These are phyloP conservation scores for Nitzschia inconspicua DNA, from an alignment of 108 stramenopile species.

Conservation along the genomic window DNA sequence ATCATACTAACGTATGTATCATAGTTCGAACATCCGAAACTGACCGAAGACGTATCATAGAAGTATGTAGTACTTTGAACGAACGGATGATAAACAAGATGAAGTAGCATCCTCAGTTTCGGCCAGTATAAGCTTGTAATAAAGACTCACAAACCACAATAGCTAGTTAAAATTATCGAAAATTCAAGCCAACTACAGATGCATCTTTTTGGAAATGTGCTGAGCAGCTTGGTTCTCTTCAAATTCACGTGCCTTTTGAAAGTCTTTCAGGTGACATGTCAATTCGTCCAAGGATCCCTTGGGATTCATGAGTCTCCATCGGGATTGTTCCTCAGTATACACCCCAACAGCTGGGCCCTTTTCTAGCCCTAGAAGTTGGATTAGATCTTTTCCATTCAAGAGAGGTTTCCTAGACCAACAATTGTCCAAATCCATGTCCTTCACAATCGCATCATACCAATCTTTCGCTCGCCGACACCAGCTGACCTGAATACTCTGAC, in stretches of 20 bases:
- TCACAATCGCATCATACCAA: constrained; percentile 23
- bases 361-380: constrained; percentile 45
- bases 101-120: not conserved
- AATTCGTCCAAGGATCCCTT: constrained; percentile 65
- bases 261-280: constrained; percentile 42
- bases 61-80: too few species aligned
- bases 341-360: constrained; percentile 62
- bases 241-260: constrained; percentile 44
- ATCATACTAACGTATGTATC: too few species aligned
- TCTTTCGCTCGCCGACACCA: constrained; percentile 6
- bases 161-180: too few species aligned
- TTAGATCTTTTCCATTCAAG: constrained; percentile 73
- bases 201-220: constrained; percentile 32
- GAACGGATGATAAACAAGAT: too few species aligned
- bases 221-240: constrained; percentile 14
- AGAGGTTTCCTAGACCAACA: constrained; percentile 72
- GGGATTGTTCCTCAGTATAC: constrained; percentile 69
- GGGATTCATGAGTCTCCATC: constrained; percentile 79
- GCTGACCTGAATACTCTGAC: constrained; percentile 1
- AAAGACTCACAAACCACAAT: too few species aligned
- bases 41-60: too few species aligned
- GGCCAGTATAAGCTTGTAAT: too few species aligned
- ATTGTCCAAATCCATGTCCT: constrained; percentile 54
- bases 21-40: too few species aligned
- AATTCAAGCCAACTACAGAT: too few species aligned